Evolutionary conservation across 768 basidiomycete genomes (phyloP), one percentile per base, ranked within the genome.

Genomic region (Boletellus ananas): DNA sequence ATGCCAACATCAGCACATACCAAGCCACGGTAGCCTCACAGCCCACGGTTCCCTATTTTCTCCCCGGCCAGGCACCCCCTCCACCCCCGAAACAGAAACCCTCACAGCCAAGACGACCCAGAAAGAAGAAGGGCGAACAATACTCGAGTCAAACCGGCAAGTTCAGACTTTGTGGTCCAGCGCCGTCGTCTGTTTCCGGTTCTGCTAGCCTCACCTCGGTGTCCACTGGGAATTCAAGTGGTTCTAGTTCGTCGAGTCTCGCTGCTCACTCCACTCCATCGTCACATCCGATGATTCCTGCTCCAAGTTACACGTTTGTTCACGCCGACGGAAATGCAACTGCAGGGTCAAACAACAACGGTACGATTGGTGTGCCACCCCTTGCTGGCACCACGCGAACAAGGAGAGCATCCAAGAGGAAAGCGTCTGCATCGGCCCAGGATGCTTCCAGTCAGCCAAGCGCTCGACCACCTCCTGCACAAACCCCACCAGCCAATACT

Each of bases 61-160:
- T 84, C 34, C 81, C 82, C n/a, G 82, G 81, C 7, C 82, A 83
- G 58, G 67, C 61, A 0, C 58, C 62, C 11, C 55, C 51, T 39
- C 31, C 48, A 3, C 58, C 60, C 5, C 55, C 55, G 3, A 65
- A 58, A 39, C 63, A 56, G 44, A 70, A 62, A 51, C 51, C 60
- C 37, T 57, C 55, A 47, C 63, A 63, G 52, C 55, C 61, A 4
- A 59, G 56, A 14, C 53, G 63, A 37, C 57, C 58, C 6, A 54
- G 61, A 49, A 69, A 68, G 62, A 64, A 69, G 59, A 69, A 62
- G 49, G 69, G 67, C 51, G 29, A 52, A 10, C 72, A 71, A 9
- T 81, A 72, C 58, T 69, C 73, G 25, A 61, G 68, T n/a, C 78
- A 80, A 50, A 78, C 75, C 2, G 59, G 64, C 38, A 72, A 73